Percentiles rank a stretch among this genome's conserved stretches.
phyloP scores from a whole-genome alignment of 2,329 filamentous ascomycete species.

The Penicillium sp. region DNA sequence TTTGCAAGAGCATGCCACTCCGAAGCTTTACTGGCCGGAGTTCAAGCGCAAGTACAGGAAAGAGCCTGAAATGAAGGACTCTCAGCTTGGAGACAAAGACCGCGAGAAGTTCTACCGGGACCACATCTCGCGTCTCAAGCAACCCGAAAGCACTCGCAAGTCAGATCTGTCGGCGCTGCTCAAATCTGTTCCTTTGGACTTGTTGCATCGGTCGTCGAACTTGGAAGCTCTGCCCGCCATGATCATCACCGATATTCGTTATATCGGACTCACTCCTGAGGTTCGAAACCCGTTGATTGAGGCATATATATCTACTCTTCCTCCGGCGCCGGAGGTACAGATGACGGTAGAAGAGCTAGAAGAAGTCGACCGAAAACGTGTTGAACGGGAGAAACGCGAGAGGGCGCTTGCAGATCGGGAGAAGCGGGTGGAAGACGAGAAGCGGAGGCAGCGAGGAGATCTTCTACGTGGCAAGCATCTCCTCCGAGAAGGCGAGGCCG shows the following conservation, averaged over 20 bases:
- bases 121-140: slow-evolving; percentile 47
- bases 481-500: slow-evolving; percentile 45
- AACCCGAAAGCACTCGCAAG: slow-evolving; percentile 47
- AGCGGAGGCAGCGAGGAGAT: slow-evolving; percentile 41
- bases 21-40: slow-evolving; percentile 96
- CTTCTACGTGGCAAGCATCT: slow-evolving; percentile 44
- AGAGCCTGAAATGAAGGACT: slow-evolving; percentile 67
- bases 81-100: slow-evolving; percentile 48
- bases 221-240: slow-evolving; percentile 40
- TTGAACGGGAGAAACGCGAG: slow-evolving; percentile 47
- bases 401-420: slow-evolving; percentile 46
- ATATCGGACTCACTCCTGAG: slow-evolving; percentile 43
- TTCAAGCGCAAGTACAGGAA: slow-evolving; percentile 90
- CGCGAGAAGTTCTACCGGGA: slow-evolving; percentile 52
- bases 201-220: slow-evolving; percentile 43
- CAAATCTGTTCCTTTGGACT: slow-evolving; percentile 43
- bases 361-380: slow-evolving; percentile 36
- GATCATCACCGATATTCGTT: slow-evolving; percentile 48
- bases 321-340: slow-evolving; percentile 39
- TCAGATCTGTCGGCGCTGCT: slow-evolving; percentile 48
- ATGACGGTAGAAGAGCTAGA: slow-evolving; percentile 42
- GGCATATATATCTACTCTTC: slow-evolving; percentile 46
- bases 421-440: slow-evolving; percentile 45
- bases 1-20: slow-evolving; percentile 75
- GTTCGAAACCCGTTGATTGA: slow-evolving; percentile 44